Conservation (phyloP, 768 basidiomycete species). For the Psilocybe sp. region DNA sequence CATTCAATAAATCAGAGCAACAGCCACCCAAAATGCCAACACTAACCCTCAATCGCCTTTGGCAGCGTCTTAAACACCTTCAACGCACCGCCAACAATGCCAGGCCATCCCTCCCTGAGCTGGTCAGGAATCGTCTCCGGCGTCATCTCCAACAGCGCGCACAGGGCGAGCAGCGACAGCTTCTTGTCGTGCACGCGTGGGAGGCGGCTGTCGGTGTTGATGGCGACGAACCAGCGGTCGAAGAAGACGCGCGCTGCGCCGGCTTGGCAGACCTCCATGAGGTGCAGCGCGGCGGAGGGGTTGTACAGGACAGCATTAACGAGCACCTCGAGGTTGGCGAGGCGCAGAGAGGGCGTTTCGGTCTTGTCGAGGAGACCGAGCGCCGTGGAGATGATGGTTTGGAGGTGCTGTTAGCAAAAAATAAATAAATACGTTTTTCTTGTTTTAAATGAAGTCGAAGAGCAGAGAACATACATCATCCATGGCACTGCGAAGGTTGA, state of each 20-base stretch:
- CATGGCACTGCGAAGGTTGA: slow-evolving; percentile 73
- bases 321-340: slow-evolving; percentile 81
- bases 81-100: slow-evolving; percentile 67
- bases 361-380: slow-evolving; percentile 57
- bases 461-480: slow-evolving; percentile 62
- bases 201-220: slow-evolving; percentile 56
- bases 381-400: slow-evolving; percentile 61
- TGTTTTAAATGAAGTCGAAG: neutral
- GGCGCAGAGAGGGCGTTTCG: slow-evolving; percentile 60
- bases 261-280: slow-evolving; percentile 62
- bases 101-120: slow-evolving; percentile 71
- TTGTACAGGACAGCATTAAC: slow-evolving; percentile 85
- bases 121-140: slow-evolving; percentile 51
- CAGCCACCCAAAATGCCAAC: slow-evolving; percentile 31
- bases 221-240: slow-evolving; percentile 78
- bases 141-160: slow-evolving; percentile 72
- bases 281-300: slow-evolving; percentile 67
- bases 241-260: slow-evolving; percentile 77
- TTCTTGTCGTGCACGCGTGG: slow-evolving; percentile 92
- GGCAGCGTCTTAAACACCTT: slow-evolving; percentile 78
- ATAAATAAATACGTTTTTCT: no score
- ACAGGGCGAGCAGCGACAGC: slow-evolving; percentile 72
- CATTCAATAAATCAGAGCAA: slow-evolving; percentile 1
- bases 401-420: slow-evolving; percentile 60
- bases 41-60: slow-evolving; percentile 65